Conservation (phyloP, 2,329 filamentous ascomycete species). For the Fusarium tanahbumbuense region DNA sequence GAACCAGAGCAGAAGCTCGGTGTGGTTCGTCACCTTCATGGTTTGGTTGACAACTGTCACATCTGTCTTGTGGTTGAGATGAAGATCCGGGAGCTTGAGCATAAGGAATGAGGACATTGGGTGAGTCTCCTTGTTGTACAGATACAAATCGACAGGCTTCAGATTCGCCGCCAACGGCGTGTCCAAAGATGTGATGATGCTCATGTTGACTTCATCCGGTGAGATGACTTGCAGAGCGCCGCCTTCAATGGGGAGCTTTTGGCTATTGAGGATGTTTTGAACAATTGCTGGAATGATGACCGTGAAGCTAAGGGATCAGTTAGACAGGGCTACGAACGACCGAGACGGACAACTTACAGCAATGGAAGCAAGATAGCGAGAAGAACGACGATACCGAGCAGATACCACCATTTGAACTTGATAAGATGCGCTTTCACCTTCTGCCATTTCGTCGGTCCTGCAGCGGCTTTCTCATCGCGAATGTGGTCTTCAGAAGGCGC, state of each 20-base stretch:
- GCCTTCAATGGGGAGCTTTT: conserved; percentile 53
- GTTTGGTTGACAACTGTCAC: conserved; percentile 52
- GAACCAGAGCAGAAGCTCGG: conserved; percentile 56
- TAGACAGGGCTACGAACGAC: not conserved
- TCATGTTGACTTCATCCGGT: conserved; percentile 50
- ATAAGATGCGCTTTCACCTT: conserved; percentile 53
- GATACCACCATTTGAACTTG: conserved; percentile 59
- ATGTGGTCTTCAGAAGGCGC: conserved; percentile 31
- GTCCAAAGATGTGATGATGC: conserved; percentile 52
- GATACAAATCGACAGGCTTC: conserved; percentile 53
- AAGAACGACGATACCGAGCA: conserved; percentile 55
- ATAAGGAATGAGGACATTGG: conserved; percentile 38
- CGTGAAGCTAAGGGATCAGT: conserved; percentile 53
- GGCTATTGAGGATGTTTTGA: conserved; percentile 57
- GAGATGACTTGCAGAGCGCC: conserved; percentile 52
- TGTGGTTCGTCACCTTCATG: conserved; percentile 52
- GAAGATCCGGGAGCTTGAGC: conserved; percentile 47
- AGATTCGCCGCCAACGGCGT: conserved; percentile 54
- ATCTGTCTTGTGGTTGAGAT: conserved; percentile 52
- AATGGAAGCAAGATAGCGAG: conserved; percentile 59
- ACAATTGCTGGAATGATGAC: conserved; percentile 60
- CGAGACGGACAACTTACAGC: conserved; percentile 51
- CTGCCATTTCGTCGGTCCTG: conserved; percentile 47
- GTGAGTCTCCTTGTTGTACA: conserved; percentile 55
- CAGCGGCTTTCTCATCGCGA: conserved; percentile 19